Conservation (phyloP, 2,329 filamentous ascomycete species). For the Cephalotrichum gorgonifer region DNA sequence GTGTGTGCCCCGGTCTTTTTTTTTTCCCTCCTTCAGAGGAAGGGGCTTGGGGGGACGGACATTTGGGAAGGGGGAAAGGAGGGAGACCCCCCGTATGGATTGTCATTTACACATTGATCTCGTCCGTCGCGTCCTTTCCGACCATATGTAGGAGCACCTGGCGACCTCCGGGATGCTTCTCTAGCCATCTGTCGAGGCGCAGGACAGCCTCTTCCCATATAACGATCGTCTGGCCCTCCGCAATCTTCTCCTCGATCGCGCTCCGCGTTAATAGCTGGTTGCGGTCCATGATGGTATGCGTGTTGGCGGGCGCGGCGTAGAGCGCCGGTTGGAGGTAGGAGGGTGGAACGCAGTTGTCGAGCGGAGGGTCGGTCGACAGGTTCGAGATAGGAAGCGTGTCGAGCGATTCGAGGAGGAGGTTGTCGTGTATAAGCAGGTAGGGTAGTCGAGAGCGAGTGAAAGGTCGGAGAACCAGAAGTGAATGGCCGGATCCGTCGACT, state of each 20-base stretch:
- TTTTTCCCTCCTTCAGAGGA: not conserved
- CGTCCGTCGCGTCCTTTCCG: slow-evolving; percentile 46
- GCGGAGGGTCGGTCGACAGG: too few relatives aligned
- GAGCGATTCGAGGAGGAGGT: too few relatives aligned
- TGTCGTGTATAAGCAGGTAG: too few relatives aligned
- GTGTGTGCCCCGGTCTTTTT: too few relatives aligned
- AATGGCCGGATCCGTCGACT: too few relatives aligned
- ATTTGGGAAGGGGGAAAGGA: not conserved
- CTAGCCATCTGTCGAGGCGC: slow-evolving; percentile 46
- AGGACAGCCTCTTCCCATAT: slow-evolving; percentile 45
- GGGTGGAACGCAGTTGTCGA: too few relatives aligned
- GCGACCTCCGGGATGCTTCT: slow-evolving; percentile 47
- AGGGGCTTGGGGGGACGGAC: not conserved
- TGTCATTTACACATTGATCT: slow-evolving; percentile 45
- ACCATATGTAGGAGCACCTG: slow-evolving; percentile 53
- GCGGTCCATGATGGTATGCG: slow-evolving; percentile 25
- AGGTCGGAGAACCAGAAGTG: too few relatives aligned
- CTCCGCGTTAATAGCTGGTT: slow-evolving; percentile 30
- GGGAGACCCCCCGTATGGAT: too few relatives aligned
- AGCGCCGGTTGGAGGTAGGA: too few relatives aligned
- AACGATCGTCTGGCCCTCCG: slow-evolving; percentile 43
- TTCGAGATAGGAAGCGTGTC: too few relatives aligned
- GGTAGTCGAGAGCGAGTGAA: too few relatives aligned
- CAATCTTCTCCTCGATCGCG: slow-evolving; percentile 41
- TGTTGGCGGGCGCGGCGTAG: too few relatives aligned